Conservation (phyloP, 2,329 filamentous ascomycete genomes). For the Colletotrichum orbiculare region DNA sequence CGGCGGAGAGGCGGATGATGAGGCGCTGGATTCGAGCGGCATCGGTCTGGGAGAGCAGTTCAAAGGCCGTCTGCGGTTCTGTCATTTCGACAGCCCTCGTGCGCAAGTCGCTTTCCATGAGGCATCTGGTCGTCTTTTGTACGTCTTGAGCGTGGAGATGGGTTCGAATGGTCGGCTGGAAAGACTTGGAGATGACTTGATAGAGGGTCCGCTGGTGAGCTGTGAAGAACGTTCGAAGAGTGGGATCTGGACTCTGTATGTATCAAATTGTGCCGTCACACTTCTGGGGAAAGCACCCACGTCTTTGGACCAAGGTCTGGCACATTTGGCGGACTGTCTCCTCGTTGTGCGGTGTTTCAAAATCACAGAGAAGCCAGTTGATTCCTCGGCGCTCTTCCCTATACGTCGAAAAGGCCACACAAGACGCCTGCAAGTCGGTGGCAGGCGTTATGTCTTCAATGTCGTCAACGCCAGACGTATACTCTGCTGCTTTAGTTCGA, state of each 20-base stretch:
- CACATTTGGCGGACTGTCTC: not conserved
- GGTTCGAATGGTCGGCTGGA: constrained; percentile 32
- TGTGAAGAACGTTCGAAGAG: constrained; percentile 65
- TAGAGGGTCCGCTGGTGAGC: constrained; percentile 57
- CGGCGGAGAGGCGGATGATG: constrained; percentile 58
- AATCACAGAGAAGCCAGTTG: constrained; percentile 23
- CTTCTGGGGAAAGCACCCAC: not conserved
- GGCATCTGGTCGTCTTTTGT: not conserved
- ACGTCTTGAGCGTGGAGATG: not conserved
- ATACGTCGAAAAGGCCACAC: constrained; percentile 11
- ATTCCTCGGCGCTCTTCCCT: constrained; percentile 15
- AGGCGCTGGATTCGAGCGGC: constrained; percentile 41
- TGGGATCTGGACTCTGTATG: constrained; percentile 35
- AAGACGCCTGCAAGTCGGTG: constrained; percentile 13
- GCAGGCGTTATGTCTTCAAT: constrained; percentile 2
- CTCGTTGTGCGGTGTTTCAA: not conserved
- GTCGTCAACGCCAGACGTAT: not conserved
- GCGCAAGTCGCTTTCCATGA: not conserved
- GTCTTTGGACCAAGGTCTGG: not conserved
- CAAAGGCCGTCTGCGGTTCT: constrained; percentile 12
- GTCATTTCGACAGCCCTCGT: not conserved
- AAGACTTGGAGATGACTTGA: constrained; percentile 58
- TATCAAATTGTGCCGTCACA: accelerated
- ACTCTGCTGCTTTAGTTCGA: not conserved
- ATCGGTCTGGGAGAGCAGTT: not conserved